Conservation (phyloP, 2,329 filamentous ascomycete species). For the Aspergillus ochraceoroseus region DNA sequence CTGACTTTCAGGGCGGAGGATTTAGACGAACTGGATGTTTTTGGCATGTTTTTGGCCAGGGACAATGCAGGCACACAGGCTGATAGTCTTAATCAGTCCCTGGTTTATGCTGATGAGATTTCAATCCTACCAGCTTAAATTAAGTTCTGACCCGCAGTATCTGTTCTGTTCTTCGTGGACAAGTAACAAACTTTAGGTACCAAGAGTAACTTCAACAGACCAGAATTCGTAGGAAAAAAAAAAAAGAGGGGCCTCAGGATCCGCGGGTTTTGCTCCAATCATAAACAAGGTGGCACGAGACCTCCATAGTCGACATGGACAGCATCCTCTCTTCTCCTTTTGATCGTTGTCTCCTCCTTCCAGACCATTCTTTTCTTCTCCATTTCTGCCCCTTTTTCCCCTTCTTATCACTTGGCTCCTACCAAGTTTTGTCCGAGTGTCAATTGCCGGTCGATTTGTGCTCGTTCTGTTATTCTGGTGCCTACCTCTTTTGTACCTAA, state of each 20-base stretch:
- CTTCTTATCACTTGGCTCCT: constrained; percentile 7
- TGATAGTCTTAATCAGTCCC: too few relatives aligned
- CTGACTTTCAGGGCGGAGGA: constrained; percentile 1
- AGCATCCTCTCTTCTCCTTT: constrained; percentile 10
- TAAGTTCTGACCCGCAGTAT: constrained; percentile 9
- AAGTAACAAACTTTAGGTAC: background rate
- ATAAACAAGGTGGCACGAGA: constrained; percentile 17
- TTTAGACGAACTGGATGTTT: too few relatives aligned
- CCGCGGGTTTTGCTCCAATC: constrained; percentile 15
- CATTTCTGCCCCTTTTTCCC: constrained; percentile 16
- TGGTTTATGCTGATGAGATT: too few relatives aligned
- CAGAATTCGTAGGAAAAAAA: too few relatives aligned
- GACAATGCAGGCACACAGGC: too few relatives aligned
- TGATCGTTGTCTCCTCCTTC: background rate
- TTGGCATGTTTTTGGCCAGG: too few relatives aligned
- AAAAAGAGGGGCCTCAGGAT: constrained; percentile 15
- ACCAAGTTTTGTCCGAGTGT: constrained; percentile 5
- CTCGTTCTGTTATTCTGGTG: background rate
- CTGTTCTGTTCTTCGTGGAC: background rate
- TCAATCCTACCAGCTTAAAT: background rate
- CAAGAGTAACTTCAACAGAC: background rate
- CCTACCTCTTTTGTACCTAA: too few relatives aligned
- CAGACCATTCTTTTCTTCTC: constrained; percentile 9
- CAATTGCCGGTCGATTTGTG: constrained; percentile 21
- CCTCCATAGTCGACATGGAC: constrained; percentile 13